A percentile compares a stretch with the other conserved stretches of the same genome.
Conservation (phyloP, 805 yeast genomes). For the Suhomyces prunicola region DNA sequence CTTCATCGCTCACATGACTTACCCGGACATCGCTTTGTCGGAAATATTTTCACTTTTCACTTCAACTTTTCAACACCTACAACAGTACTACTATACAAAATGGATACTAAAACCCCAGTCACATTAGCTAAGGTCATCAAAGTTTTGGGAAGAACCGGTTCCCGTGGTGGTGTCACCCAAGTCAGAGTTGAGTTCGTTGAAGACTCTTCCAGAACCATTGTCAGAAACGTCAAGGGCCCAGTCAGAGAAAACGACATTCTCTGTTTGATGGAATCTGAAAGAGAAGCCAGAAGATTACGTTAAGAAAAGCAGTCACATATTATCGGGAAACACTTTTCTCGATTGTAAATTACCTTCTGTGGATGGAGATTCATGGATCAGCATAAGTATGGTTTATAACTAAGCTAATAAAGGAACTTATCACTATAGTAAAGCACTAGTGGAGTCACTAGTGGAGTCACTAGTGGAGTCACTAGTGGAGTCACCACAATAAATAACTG, state of each 20-base stretch:
- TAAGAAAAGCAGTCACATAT: slow-evolving; percentile 28
- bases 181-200: slow-evolving; percentile 97
- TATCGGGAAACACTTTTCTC: background rate
- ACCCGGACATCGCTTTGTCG: slow-evolving; percentile 1
- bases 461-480: too few species aligned
- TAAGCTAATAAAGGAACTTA: background rate
- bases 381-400: background rate
- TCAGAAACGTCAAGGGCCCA: slow-evolving; percentile 97
- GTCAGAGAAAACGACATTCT: slow-evolving; percentile 97
- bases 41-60: background rate
- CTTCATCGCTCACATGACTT: background rate
- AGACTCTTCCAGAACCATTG: slow-evolving; percentile 91
- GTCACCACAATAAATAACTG: too few species aligned
- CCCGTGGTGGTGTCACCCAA: slow-evolving; percentile 99
- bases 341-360: background rate
- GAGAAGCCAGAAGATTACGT: slow-evolving; percentile 98
- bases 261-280: slow-evolving; percentile 99
- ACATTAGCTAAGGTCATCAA: slow-evolving; percentile 99
- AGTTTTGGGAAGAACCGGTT: slow-evolving; percentile 99
- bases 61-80: slow-evolving; percentile 1
- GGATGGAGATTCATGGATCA: background rate
- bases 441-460: too few species aligned
- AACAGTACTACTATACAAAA: background rate
- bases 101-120: slow-evolving; percentile 81
- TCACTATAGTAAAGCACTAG: too few species aligned